phyloP scores from a whole-genome alignment of 805 yeast species.

The Teunomyces panamensis region DNA sequence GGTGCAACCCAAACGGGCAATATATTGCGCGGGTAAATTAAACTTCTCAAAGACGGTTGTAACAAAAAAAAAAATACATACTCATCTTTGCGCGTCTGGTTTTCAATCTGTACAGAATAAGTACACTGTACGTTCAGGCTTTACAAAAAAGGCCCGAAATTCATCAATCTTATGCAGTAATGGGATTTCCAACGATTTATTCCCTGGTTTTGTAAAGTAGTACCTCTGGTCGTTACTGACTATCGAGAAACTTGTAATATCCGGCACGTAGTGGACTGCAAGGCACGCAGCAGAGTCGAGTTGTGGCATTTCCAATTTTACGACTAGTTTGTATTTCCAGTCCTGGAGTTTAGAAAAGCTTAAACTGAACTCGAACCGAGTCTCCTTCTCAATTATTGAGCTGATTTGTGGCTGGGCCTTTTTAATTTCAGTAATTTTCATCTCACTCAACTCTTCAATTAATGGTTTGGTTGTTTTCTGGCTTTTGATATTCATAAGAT shows the following conservation, averaged over 20 bases:
- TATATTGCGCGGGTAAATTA: not conserved
- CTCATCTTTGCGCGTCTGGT: too few relatives aligned
- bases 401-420: not conserved
- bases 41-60: not conserved
- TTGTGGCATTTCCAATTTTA: conserved; percentile 18
- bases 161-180: conserved; percentile 4
- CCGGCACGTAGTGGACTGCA: conserved; percentile 7
- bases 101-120: conserved; percentile 6
- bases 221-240: conserved; percentile 10
- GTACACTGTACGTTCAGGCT: conserved; percentile 13
- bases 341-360: conserved; percentile 2
- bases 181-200: conserved; percentile 9
- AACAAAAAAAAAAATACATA: too few relatives aligned
- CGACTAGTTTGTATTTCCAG: conserved; percentile 6
- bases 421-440: conserved; percentile 3
- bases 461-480: conserved; percentile 33
- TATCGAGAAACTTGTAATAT: conserved; percentile 9
- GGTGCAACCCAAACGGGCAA: not conserved
- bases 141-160: conserved; percentile 12
- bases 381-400: not conserved
- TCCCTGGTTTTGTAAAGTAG: conserved; percentile 9
- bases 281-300: conserved; percentile 8
- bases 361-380: not conserved
- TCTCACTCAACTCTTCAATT: conserved; percentile 51
- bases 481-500: conserved; percentile 25